phyloP scores from a whole-genome alignment of 257 asterid species.

The Schizonepeta tenuifolia region DNA sequence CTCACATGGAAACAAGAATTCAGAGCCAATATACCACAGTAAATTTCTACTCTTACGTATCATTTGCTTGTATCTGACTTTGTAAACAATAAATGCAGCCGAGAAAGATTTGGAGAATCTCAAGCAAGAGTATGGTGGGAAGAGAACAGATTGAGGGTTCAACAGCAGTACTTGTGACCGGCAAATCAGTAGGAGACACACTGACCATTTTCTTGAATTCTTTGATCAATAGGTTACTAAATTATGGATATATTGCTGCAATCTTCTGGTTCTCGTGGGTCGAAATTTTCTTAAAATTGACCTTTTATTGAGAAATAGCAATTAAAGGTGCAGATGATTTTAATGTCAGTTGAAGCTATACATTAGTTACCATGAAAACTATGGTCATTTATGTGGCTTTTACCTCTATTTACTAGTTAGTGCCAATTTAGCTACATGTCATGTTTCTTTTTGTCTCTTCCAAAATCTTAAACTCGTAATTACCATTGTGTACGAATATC shows the following conservation, averaged over 20 bases:
- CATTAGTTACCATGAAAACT: slow-evolving; percentile 1
- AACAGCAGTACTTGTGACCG: slow-evolving; percentile 78
- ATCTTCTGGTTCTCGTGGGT: neutral
- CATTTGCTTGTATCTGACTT: slow-evolving; percentile 31
- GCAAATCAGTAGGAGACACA: slow-evolving; percentile 9
- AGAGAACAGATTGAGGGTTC: slow-evolving; percentile 81
- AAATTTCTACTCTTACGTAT: neutral
- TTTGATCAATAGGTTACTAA: slow-evolving; percentile 15
- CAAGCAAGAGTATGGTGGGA: slow-evolving; percentile 99
- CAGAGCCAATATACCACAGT: neutral
- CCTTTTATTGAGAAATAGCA: neutral
- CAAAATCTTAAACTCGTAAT: neutral
- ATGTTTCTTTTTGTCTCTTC: neutral
- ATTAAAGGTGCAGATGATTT: neutral
- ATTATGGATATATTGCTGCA: slow-evolving; percentile 14
- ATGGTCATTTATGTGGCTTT: slow-evolving; percentile 14
- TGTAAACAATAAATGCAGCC: slow-evolving; percentile 59
- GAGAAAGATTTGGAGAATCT: slow-evolving; percentile 87
- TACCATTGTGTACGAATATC: neutral
- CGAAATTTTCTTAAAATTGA: neutral
- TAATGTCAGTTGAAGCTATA: slow-evolving; percentile 8
- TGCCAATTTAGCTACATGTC: neutral
- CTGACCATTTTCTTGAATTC: slow-evolving; percentile 23
- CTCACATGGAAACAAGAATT: neutral
- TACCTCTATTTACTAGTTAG: slow-evolving; percentile 1